These are phyloP conservation scores for Bondarzewia mesenterica DNA, from an alignment of 1,284 basidiomycete species.

Conservation along the genomic window DNA sequence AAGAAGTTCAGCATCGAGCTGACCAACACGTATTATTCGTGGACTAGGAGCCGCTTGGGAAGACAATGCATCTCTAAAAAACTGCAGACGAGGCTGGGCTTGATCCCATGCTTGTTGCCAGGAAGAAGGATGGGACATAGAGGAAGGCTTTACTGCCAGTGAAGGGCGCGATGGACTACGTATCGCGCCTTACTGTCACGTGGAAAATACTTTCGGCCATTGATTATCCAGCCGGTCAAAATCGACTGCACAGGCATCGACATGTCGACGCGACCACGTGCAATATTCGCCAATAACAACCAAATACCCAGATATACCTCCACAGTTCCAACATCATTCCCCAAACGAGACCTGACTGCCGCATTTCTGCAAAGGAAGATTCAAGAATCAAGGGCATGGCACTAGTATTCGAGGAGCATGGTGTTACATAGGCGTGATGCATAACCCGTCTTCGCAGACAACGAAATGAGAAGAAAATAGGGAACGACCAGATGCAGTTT, in stretches of 20 bases:
- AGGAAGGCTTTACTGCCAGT: conserved; percentile 1
- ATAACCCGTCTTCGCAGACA: conserved; percentile 2
- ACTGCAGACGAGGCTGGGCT: conserved; percentile 45
- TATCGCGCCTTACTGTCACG: conserved; percentile 1
- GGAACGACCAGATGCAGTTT: conserved; percentile 15
- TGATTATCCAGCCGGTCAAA: neutral
- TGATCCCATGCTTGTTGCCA: conserved; percentile 61
- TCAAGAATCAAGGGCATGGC: neutral
- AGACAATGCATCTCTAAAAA: conserved; percentile 34
- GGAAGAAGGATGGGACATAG: conserved; percentile 11
- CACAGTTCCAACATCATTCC: no score
- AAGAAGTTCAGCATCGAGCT: conserved; percentile 88
- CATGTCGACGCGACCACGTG: no score
- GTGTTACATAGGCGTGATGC: conserved; percentile 11
- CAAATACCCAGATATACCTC: no score
- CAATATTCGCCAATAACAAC: no score
- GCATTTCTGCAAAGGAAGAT: neutral
- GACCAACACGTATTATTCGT: conserved; percentile 74
- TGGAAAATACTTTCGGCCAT: neutral
- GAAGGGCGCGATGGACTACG: neutral
- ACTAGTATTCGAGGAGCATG: conserved; percentile 4
- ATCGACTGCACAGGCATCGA: neutral
- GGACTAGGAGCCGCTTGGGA: conserved; percentile 23
- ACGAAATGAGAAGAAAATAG: neutral
- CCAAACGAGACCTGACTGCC: neutral